Percentiles rank a stretch among this genome's conserved stretches.
Conservation (phyloP, 495 filamentous ascomycete species). For the Penicillium diatomitis region DNA sequence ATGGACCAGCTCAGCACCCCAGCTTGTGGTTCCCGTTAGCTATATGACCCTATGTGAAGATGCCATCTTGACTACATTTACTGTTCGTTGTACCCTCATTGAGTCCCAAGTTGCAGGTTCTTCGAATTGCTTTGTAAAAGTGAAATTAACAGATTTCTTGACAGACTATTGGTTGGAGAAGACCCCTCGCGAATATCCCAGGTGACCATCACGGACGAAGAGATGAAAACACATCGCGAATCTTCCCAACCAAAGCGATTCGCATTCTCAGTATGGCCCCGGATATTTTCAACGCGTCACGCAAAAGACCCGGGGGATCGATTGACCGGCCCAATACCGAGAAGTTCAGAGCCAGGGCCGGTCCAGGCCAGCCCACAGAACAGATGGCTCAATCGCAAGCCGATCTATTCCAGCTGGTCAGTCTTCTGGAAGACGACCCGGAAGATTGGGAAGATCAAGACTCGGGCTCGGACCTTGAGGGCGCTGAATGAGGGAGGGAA, state of each 20-base stretch:
- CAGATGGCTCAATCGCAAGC: not conserved
- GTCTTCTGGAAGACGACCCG: not conserved
- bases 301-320: not conserved
- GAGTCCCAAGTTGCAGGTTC: no score
- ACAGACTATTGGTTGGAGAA: conserved; percentile 29
- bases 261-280: conserved; percentile 30
- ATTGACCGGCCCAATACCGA: not conserved
- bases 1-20: conserved; percentile 25
- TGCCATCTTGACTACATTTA: conserved; percentile 32
- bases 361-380: not conserved
- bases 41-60: conserved; percentile 33
- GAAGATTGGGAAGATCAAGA: not conserved
- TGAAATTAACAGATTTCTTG: no score
- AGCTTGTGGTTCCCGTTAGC: conserved; percentile 30
- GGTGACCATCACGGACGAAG: conserved; percentile 5
- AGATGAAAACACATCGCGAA: conserved; percentile 18
- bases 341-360: not conserved
- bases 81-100: conserved; percentile 13
- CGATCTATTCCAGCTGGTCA: not conserved
- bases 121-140: no score
- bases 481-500: not conserved
- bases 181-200: conserved; percentile 13
- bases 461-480: not conserved
- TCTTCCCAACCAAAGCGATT: conserved; percentile 31
- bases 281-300: conserved; percentile 1